These are phyloP conservation scores for Tetrahymena malaccensis DNA, from an alignment of 73 alveolate genomes.

Conservation along the genomic window DNA sequence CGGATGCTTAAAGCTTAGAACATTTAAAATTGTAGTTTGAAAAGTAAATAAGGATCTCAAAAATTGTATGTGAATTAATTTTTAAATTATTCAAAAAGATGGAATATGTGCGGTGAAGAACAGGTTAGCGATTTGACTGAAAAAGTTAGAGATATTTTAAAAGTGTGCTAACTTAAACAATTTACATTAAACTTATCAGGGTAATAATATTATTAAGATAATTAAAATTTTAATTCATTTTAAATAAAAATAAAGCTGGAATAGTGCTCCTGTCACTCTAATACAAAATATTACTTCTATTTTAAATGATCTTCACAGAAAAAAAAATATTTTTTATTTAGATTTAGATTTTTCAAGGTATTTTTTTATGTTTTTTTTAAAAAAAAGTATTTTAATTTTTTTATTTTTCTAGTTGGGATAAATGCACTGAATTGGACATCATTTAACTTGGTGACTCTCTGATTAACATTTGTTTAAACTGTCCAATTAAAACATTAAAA, in stretches of 20 bases:
- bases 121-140: neutral
- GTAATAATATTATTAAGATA: neutral
- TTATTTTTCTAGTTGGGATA: neutral
- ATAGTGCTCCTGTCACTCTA: neutral
- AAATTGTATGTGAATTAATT: neutral
- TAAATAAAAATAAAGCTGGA: neutral
- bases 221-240: neutral
- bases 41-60: neutral
- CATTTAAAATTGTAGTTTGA: neutral
- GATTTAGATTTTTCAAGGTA: neutral
- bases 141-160: neutral
- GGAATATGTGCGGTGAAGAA: neutral
- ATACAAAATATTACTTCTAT: neutral
- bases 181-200: neutral
- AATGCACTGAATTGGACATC: neutral
- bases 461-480: neutral
- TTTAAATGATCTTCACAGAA: neutral
- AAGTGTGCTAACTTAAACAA: neutral
- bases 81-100: neutral
- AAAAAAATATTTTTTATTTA: neutral
- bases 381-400: neutral
- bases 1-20: neutral
- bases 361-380: neutral
- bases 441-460: neutral
- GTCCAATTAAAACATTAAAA: neutral